Percentiles rank a stretch among this genome's conserved stretches.
Evolutionary conservation across 768 basidiomycete genomes (phyloP).

Genomic region (Leccinum rimulosum): DNA sequence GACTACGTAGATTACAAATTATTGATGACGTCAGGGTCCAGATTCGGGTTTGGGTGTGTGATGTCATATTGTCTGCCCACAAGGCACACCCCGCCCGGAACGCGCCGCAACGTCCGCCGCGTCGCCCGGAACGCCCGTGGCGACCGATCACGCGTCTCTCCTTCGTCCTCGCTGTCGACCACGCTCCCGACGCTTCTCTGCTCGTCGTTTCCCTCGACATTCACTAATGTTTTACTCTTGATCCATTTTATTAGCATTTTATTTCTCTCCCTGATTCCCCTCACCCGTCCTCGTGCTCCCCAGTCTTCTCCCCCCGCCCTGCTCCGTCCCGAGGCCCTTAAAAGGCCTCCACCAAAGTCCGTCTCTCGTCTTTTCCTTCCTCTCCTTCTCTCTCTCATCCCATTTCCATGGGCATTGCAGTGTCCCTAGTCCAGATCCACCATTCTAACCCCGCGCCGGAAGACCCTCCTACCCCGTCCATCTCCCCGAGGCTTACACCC

Average conservation of each 20-base stretch:
- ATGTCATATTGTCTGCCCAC: background rate
- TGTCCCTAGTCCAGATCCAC: constrained; percentile 32
- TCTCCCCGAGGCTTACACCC: constrained; percentile 12
- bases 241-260: constrained; percentile 5
- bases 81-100: constrained; percentile 30
- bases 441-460: constrained; percentile 19
- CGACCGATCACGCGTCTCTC: constrained; percentile 19
- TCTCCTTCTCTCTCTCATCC: constrained; percentile 7
- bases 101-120: constrained; percentile 24
- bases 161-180: constrained; percentile 17
- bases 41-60: background rate
- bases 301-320: constrained; percentile 29
- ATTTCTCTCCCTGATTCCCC: constrained; percentile 15
- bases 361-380: constrained; percentile 11
- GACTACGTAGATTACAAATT: background rate
- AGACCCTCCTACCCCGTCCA: constrained; percentile 9
- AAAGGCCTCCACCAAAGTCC: constrained; percentile 23
- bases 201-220: constrained; percentile 13
- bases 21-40: background rate
- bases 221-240: constrained; percentile 13
- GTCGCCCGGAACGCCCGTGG: constrained; percentile 13
- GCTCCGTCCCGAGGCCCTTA: constrained; percentile 19
- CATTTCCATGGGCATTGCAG: constrained; percentile 31
- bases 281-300: constrained; percentile 29
- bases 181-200: constrained; percentile 18